Base-by-base conservation (phyloP, 2,329 filamentous ascomycete species). In the Penicillium digitatum region DNA sequence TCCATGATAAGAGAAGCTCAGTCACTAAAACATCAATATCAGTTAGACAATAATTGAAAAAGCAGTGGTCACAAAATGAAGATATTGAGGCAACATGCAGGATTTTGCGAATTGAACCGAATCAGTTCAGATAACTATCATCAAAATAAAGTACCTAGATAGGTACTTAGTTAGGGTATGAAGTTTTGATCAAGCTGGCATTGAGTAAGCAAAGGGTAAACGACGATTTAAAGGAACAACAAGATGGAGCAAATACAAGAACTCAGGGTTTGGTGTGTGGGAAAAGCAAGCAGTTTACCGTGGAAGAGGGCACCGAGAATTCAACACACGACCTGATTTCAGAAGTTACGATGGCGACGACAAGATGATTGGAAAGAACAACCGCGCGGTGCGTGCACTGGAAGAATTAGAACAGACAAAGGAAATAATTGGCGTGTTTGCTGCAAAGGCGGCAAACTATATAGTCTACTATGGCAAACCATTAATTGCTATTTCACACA, bases 401-500 rank as follows among this genome's bases (percentile, higher is more conserved):
- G 16, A 43, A 26, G 16, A 44, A 3, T 26, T 48, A 44, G 46
- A 55, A 58, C 56, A 56, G 43, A 65, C 61, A 65, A 63, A 64
- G 54, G 55, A 62, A 48, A 64, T 64, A 62, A 59, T 59, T 64
- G 54, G 57, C 39, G 24, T 37, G 60, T 57, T 58, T 63, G 54
- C 56, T 58, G 58, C 61, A 48, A 44, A 48, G 44, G 56, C 53
- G 53, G 59, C 62, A 65, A 62, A 64, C 63, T 58, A 56, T 63
- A 63, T 65, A 65, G 62, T 65, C 63, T 65, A 65, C 63, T 64
- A 63, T 63, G 63, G 63, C 57, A 65, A 64, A 63, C 61, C 61
- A 64, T 65, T 63, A 65, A 64, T 63, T 65, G 63, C 62, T 65
- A 65, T 65, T 65, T 65, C 62, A 65, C 63, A 65, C 62, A 64